These are phyloP conservation scores for Mitragyna speciosa DNA, from an alignment of 257 asterid genomes.

Conservation along the genomic window DNA sequence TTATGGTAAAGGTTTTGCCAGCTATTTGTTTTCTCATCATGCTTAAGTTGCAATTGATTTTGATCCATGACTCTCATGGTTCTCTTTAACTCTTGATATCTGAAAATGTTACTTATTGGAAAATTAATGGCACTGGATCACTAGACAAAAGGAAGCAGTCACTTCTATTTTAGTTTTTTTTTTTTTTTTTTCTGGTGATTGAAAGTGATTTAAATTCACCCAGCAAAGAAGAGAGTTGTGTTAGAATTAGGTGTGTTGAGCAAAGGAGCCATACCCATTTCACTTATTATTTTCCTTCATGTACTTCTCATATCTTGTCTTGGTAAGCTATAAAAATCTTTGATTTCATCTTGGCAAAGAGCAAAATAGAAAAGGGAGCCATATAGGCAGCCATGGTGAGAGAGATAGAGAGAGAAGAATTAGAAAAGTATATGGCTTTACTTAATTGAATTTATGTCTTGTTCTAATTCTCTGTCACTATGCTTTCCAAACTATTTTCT, in stretches of 20 bases:
- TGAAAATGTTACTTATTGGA: neutral
- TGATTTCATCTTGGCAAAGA: neutral
- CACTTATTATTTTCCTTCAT: neutral
- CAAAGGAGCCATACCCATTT: neutral
- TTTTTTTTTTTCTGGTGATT: too few relatives aligned
- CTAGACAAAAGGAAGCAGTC: neutral
- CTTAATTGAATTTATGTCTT: neutral
- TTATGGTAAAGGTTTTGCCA: too few relatives aligned
- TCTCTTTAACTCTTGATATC: neutral
- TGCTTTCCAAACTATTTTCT: neutral
- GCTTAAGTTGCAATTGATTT: neutral
- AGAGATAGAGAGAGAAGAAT: neutral
- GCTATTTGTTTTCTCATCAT: neutral
- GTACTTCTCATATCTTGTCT: neutral
- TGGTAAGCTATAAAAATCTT: neutral
- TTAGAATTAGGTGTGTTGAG: neutral
- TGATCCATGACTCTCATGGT: neutral
- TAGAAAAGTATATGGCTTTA: neutral
- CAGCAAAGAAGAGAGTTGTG: neutral
- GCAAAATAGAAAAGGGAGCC: too few relatives aligned
- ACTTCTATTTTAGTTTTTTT: neutral
- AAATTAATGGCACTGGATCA: too few relatives aligned
- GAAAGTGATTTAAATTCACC: neutral
- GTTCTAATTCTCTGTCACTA: neutral
- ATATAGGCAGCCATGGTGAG: too few relatives aligned